A percentile compares a stretch with the other conserved stretches of the same genome.
These are phyloP conservation scores for Anastatica hierochuntica DNA, from an alignment of 345 rosid genomes.

Conservation along the genomic window DNA sequence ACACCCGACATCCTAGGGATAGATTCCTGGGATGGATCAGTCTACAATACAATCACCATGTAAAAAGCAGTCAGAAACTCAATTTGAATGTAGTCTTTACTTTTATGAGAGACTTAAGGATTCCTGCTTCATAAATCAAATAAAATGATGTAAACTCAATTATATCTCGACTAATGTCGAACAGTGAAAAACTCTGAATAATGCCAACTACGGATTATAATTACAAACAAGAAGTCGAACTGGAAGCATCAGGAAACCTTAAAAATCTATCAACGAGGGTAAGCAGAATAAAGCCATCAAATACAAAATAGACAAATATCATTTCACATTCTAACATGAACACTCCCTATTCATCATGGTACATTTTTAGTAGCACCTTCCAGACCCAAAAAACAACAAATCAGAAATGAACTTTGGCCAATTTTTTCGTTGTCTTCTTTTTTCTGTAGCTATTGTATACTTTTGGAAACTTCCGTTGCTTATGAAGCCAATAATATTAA, in stretches of 20 bases:
- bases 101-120: background rate
- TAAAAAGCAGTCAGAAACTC: slow-evolving; percentile 18
- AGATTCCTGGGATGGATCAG: slow-evolving; percentile 37
- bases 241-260: background rate
- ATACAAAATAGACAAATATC: too few species aligned
- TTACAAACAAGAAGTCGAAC: background rate
- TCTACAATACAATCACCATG: slow-evolving; percentile 11
- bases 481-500: background rate
- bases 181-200: background rate
- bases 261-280: background rate
- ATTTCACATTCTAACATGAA: too few species aligned
- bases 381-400: background rate
- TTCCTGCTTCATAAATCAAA: background rate
- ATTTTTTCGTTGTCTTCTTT: background rate
- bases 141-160: background rate
- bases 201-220: background rate
- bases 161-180: too few species aligned
- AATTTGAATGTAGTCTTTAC: background rate
- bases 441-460: background rate
- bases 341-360: too few species aligned
- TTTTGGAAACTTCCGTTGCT: background rate
- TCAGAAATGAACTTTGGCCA: background rate
- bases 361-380: too few species aligned
- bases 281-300: background rate
- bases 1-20: slow-evolving; percentile 46